phyloP scores from a whole-genome alignment of 2,329 filamentous ascomycete genomes.

The Rhinocladiella similis region DNA sequence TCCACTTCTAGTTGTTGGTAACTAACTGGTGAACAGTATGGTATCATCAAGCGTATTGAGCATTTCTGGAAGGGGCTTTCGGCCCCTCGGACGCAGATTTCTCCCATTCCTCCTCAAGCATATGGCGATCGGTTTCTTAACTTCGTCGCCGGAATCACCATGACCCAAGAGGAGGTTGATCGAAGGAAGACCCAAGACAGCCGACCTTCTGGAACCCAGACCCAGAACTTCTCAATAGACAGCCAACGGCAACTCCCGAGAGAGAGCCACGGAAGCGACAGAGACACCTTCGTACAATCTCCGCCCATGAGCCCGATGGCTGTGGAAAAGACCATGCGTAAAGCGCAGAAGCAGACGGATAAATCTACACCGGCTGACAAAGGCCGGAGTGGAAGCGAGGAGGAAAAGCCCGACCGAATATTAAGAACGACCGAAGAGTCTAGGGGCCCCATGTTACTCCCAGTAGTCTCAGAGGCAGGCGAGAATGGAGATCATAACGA shows the following conservation, averaged over 20 bases:
- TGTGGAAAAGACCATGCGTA: constrained; percentile 57
- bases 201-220: constrained; percentile 10
- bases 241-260: constrained; percentile 24
- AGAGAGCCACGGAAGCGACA: constrained; percentile 10
- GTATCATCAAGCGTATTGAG: constrained; percentile 89
- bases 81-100: constrained; percentile 81
- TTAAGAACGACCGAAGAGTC: constrained; percentile 60
- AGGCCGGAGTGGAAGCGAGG: constrained; percentile 48
- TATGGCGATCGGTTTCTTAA: constrained; percentile 94
- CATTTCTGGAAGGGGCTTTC: constrained; percentile 96
- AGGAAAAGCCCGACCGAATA: constrained; percentile 63
- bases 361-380: constrained; percentile 52
- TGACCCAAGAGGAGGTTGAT: constrained; percentile 80
- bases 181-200: constrained; percentile 42
- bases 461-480: constrained; percentile 86
- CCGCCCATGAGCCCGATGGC: constrained; percentile 33
- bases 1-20: neutral
- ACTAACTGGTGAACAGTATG: constrained; percentile 63
- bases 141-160: constrained; percentile 88
- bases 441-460: constrained; percentile 60
- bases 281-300: constrained; percentile 25
- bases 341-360: constrained; percentile 62
- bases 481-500: constrained; percentile 63
- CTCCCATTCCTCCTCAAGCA: constrained; percentile 81
- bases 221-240: constrained; percentile 25